These are phyloP conservation scores for Lagenidium sp. DNA, from an alignment of 352 stramenopile species.

Conservation along the genomic window DNA sequence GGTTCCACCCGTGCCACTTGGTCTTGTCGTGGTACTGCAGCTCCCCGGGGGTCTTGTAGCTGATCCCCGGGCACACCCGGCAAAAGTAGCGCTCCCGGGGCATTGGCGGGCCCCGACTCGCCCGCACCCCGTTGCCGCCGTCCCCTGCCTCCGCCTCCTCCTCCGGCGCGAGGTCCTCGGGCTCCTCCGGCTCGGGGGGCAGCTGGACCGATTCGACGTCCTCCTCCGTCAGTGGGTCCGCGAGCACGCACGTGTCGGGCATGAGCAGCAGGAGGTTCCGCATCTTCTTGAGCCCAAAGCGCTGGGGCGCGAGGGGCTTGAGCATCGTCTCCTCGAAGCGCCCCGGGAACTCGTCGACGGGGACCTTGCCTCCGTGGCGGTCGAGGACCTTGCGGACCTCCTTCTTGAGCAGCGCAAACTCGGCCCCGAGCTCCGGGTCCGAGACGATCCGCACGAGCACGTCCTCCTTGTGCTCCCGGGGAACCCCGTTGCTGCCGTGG, in stretches of 20 bases:
- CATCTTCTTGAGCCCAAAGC: constrained; percentile 75
- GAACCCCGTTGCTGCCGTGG: constrained; percentile 5
- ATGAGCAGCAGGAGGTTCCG: constrained; percentile 46
- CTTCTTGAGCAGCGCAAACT: constrained; percentile 58
- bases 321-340: constrained; percentile 61
- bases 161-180: too few species aligned
- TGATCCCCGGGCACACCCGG: constrained; percentile 53
- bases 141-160: too few species aligned
- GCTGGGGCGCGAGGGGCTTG: constrained; percentile 40
- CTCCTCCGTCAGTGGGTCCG: constrained; percentile 29
- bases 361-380: constrained; percentile 33
- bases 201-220: constrained; percentile 64
- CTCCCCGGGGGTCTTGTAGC: constrained; percentile 47
- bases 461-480: constrained; percentile 34
- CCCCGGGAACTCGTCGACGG: constrained; percentile 34
- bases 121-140: too few species aligned
- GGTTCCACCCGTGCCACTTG: constrained; percentile 80
- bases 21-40: constrained; percentile 53
- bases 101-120: constrained; percentile 22
- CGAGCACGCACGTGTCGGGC: constrained; percentile 41
- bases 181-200: constrained; percentile 25
- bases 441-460: constrained; percentile 35
- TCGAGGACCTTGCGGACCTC: constrained; percentile 70
- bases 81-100: constrained; percentile 48
- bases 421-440: constrained; percentile 27